Evolutionary conservation across 2,329 filamentous ascomycete genomes (phyloP).

Genomic region (Raffaelea albimanens): DNA sequence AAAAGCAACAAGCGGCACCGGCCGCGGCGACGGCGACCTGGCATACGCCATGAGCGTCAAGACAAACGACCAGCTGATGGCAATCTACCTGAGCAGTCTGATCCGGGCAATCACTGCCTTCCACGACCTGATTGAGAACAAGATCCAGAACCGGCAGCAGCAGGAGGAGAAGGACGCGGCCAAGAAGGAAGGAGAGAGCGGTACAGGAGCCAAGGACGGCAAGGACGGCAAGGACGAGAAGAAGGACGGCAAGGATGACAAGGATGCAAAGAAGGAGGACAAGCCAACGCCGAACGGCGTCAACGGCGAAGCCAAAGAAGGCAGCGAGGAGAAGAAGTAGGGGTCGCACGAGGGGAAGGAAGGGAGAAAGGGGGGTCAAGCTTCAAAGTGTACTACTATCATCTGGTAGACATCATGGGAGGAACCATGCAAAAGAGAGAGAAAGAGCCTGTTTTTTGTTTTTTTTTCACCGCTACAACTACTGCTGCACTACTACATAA

Average conservation of each 20-base stretch:
- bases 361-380: background rate
- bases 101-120: slow-evolving; percentile 97
- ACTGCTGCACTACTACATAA: too few species aligned
- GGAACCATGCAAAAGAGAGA: too few species aligned
- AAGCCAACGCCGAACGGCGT: slow-evolving; percentile 2
- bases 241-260: slow-evolving; percentile 31
- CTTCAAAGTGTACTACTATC: too few species aligned
- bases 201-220: slow-evolving; percentile 37
- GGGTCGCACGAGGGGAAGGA: background rate
- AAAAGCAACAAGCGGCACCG: slow-evolving; percentile 28
- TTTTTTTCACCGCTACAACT: too few species aligned
- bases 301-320: slow-evolving; percentile 37
- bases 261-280: slow-evolving; percentile 44
- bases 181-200: slow-evolving; percentile 63
- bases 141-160: slow-evolving; percentile 97
- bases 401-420: too few species aligned
- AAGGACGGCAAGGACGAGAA: slow-evolving; percentile 27
- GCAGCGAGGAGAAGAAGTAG: slow-evolving; percentile 22
- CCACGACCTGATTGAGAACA: slow-evolving; percentile 99
- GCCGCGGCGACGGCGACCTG: slow-evolving; percentile 67
- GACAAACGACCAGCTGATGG: slow-evolving; percentile 98
- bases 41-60: slow-evolving; percentile 97
- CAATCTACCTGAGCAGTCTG: slow-evolving; percentile 92
- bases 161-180: slow-evolving; percentile 87
- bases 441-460: too few species aligned